phyloP scores from a whole-genome alignment of 768 basidiomycete species.

The Peribolospora baueri region DNA sequence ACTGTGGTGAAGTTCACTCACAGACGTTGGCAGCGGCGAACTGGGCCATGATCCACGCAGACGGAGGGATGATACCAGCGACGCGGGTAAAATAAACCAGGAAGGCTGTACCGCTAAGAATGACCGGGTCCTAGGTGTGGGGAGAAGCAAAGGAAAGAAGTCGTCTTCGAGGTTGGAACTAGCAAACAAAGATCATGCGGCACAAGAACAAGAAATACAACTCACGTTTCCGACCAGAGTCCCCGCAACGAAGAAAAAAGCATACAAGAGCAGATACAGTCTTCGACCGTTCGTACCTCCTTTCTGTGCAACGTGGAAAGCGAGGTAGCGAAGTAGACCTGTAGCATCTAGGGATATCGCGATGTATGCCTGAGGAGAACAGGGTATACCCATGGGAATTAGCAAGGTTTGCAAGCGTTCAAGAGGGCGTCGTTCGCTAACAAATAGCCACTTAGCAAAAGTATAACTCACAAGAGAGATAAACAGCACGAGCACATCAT shows the following conservation, averaged over 20 bases:
- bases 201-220: not conserved
- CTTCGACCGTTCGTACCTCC: slow-evolving; percentile 30
- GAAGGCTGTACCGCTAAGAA: slow-evolving; percentile 74
- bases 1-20: not conserved
- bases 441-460: not conserved
- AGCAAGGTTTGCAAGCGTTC: no score
- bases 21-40: slow-evolving; percentile 21
- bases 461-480: slow-evolving; percentile 37
- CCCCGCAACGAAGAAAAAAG: slow-evolving; percentile 30
- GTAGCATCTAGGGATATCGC: slow-evolving; percentile 75
- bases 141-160: not conserved
- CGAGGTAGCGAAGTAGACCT: slow-evolving; percentile 61
- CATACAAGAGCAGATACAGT: slow-evolving; percentile 6
- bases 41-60: slow-evolving; percentile 25
- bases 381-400: not conserved
- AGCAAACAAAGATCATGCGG: not conserved
- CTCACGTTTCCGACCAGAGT: slow-evolving; percentile 52
- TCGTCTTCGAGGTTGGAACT: not conserved
- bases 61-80: slow-evolving; percentile 24
- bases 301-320: slow-evolving; percentile 64
- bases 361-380: slow-evolving; percentile 38
- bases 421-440: not conserved
- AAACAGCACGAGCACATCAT: slow-evolving; percentile 82
- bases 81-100: slow-evolving; percentile 64
- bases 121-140: slow-evolving; percentile 46